phyloP scores from a whole-genome alignment of 1,284 basidiomycete species.

The Leccinum glutinopallens region DNA sequence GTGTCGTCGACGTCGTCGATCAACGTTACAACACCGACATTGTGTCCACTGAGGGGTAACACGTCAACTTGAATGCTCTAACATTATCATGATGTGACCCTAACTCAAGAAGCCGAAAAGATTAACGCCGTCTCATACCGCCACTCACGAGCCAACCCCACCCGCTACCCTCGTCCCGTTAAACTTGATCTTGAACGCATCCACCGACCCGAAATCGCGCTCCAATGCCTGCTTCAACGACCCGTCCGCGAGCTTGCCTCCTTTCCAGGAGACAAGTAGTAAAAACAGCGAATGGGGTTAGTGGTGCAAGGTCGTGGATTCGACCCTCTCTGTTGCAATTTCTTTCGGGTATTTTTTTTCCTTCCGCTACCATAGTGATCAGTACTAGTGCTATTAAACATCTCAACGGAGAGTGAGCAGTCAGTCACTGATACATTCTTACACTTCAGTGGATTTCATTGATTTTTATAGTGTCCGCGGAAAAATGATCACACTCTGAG shows the following conservation, averaged over 20 bases:
- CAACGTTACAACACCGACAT: not conserved
- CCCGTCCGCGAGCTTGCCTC: slow-evolving; percentile 72
- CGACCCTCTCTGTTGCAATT: too few species aligned
- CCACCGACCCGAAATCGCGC: slow-evolving; percentile 84
- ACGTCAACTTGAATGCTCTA: too few species aligned
- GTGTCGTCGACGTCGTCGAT: not conserved
- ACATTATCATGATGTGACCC: slow-evolving; percentile 42
- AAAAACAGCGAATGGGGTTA: slow-evolving; percentile 90
- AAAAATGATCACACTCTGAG: not conserved
- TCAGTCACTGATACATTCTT: not conserved
- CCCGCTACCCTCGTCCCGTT: slow-evolving; percentile 91
- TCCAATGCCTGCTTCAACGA: slow-evolving; percentile 82
- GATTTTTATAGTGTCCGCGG: not conserved
- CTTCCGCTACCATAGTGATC: too few species aligned
- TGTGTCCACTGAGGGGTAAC: not conserved
- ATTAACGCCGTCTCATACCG: slow-evolving; percentile 2
- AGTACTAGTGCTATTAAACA: not conserved
- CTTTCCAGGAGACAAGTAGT: slow-evolving; percentile 82
- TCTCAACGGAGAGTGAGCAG: not conserved
- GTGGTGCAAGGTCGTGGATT: slow-evolving; percentile 46
- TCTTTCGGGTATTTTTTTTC: too few species aligned
- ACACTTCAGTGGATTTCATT: not conserved
- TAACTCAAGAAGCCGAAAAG: slow-evolving; percentile 51
- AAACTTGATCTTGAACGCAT: slow-evolving; percentile 80
- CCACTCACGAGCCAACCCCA: slow-evolving; percentile 92